Base-by-base conservation (phyloP, 305 asterid species). In the Solanum aculeatissimum region DNA sequence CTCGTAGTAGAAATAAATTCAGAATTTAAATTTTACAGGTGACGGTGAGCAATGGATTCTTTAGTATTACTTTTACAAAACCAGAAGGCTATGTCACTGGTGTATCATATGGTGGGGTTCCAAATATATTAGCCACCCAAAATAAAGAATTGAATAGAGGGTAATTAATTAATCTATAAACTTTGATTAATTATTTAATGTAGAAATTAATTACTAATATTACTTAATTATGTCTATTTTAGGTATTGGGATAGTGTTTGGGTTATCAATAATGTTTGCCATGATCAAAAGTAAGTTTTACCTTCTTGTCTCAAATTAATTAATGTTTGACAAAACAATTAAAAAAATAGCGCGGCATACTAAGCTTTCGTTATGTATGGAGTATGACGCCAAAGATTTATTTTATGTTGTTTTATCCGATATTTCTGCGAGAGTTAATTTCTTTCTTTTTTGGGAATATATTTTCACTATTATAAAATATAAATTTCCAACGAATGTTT, bases 31-130 rank as follows among this genome's bases (percentile, higher is more conserved):
- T 65, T 65, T 29, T 15, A 29, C 86, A 90, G 95, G 91, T 90
- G 58, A 83, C 86, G 25, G 57, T 92, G 90, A 82, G 78, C 27
- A 93, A 93, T 84, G 92, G 91, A 68, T 83, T 92, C 13, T 84
- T 87, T 5, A 89, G 85, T 58, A 55, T 91, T 71, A 90, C 88
- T 10, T 49, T 92, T 32, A 87, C 92, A 21, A 70, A 69, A 47
- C 94, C 97, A 13, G 89, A n/a, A 68, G 94, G 94, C 14, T 40
- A 53, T 27, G 83, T 91, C 19, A 65, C 82, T 0, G 74, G 90
- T 45, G 74, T 92, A 83, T 86, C 90, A 51, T 91, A 91, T 80
- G 84, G 84, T 45, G 93, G 92, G 65, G 83, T 91, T 75, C 89
- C 81, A 63, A 90, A 92, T 88, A 54, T 92, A 88, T 86, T 91